phyloP scores from a whole-genome alignment of 2,329 filamentous ascomycete genomes.

The Apiospora kogelbergensis region DNA sequence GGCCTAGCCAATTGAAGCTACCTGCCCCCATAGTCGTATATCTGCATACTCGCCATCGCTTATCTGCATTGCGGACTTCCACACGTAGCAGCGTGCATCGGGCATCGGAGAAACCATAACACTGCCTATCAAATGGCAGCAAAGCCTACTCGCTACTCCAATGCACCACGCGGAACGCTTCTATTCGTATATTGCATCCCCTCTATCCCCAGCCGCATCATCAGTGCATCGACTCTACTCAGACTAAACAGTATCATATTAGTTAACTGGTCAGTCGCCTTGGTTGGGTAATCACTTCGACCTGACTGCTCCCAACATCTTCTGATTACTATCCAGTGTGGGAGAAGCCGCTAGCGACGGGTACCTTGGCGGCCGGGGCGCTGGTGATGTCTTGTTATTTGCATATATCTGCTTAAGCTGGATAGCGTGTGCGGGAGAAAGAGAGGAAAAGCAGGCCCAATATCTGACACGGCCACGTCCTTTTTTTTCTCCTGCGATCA shows the following conservation, averaged over 20 bases:
- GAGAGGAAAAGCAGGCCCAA: not conserved
- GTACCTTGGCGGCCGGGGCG: not conserved
- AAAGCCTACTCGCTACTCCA: no score
- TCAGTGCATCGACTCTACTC: no score
- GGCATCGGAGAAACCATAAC: not conserved
- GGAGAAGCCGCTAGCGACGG: not conserved
- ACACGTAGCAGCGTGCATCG: not conserved
- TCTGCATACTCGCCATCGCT: not conserved
- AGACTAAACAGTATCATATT: no score
- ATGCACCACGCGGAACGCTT: no score
- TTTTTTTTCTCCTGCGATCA: constrained; percentile 2
- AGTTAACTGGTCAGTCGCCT: no score
- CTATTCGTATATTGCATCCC: no score
- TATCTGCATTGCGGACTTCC: not conserved
- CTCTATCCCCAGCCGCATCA: no score
- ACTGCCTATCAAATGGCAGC: not conserved
- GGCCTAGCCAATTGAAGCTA: not conserved
- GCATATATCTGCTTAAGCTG: not conserved
- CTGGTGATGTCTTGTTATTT: not conserved
- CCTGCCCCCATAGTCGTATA: not conserved
- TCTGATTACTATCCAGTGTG: not conserved
- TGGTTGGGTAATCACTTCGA: no score
- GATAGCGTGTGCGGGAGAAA: not conserved
- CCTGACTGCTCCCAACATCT: no score
- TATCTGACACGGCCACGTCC: constrained; percentile 5